Percentiles rank a stretch among this genome's conserved stretches.
These are phyloP conservation scores for Leucosporidium creatinivorum DNA, from an alignment of 768 basidiomycete genomes.

Conservation along the genomic window DNA sequence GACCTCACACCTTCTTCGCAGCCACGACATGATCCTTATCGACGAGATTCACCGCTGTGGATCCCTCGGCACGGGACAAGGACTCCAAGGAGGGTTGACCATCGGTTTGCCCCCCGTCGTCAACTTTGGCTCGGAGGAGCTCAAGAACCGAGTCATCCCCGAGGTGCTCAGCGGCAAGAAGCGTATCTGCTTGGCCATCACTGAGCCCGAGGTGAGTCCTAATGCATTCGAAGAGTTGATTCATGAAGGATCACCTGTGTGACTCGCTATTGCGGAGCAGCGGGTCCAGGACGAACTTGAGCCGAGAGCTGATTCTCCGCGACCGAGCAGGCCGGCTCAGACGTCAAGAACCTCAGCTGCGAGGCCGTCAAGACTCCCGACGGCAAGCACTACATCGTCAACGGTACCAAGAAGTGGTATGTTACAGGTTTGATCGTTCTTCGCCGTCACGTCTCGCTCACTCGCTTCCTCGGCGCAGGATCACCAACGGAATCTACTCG, in stretches of 20 bases:
- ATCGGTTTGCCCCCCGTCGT: constrained; percentile 28
- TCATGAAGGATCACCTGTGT: too few species aligned
- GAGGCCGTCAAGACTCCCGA: constrained; percentile 28
- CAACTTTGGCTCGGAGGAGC: constrained; percentile 27
- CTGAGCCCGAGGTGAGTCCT: constrained; percentile 23
- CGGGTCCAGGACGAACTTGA: too few species aligned
- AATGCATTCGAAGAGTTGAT: too few species aligned
- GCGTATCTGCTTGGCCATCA: constrained; percentile 37
- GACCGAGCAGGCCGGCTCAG: constrained; percentile 20
- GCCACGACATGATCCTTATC: constrained; percentile 33
- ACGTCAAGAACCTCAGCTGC: constrained; percentile 35
- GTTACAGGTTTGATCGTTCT: neutral
- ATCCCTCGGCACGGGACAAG: constrained; percentile 22
- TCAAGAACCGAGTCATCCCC: constrained; percentile 33
- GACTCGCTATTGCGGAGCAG: too few species aligned
- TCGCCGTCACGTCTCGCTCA: neutral
- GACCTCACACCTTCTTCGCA: neutral
- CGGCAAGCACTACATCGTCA: constrained; percentile 33
- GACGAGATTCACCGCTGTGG: constrained; percentile 30
- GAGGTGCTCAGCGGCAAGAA: constrained; percentile 35
- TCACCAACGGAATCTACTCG: constrained; percentile 31
- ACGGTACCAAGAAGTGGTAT: constrained; percentile 34
- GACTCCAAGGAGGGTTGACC: constrained; percentile 29
- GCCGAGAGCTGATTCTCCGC: too few species aligned
- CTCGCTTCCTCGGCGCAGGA: neutral